Evolutionary conservation across 305 asterid genomes (phyloP).

Genomic region (Fraxinus paxiana): DNA sequence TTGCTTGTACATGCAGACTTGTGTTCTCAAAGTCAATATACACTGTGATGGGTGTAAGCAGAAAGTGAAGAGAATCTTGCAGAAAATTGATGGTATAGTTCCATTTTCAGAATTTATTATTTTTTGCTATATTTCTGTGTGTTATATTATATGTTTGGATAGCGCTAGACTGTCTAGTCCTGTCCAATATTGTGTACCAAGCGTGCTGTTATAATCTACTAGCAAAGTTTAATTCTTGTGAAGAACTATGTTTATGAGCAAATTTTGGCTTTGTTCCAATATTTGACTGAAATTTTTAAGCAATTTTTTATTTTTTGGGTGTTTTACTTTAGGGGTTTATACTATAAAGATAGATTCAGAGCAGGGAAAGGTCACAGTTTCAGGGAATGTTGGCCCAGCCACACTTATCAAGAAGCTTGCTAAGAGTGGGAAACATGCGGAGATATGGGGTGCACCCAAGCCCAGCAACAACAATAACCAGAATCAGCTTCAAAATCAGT

Average conservation of each 20-base stretch:
- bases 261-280: not conserved
- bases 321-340: slow-evolving; percentile 46
- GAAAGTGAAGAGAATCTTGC: slow-evolving; percentile 90
- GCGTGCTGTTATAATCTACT: not conserved
- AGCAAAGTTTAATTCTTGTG: not conserved
- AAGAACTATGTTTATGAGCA: not conserved
- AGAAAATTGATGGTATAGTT: slow-evolving; percentile 82
- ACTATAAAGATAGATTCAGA: slow-evolving; percentile 54
- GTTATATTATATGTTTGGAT: not conserved
- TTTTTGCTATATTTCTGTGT: not conserved
- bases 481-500: slow-evolving; percentile 54
- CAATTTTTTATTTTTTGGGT: not conserved
- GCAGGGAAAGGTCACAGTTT: slow-evolving; percentile 64
- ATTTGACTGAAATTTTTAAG: not conserved
- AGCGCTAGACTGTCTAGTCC: not conserved
- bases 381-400: slow-evolving; percentile 58
- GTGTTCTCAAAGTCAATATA: slow-evolving; percentile 94
- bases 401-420: slow-evolving; percentile 60
- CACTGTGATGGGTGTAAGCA: slow-evolving; percentile 98
- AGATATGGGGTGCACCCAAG: slow-evolving; percentile 57
- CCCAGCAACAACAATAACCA: slow-evolving; percentile 36
- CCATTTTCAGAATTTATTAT: not conserved
- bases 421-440: slow-evolving; percentile 62
- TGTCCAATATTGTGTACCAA: not conserved
- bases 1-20: slow-evolving; percentile 85